Evolutionary conservation across 2,329 filamentous ascomycete species (phyloP), one percentile per base, ranked within the genome.

Genomic region (Colletotrichum eleusines): DNA sequence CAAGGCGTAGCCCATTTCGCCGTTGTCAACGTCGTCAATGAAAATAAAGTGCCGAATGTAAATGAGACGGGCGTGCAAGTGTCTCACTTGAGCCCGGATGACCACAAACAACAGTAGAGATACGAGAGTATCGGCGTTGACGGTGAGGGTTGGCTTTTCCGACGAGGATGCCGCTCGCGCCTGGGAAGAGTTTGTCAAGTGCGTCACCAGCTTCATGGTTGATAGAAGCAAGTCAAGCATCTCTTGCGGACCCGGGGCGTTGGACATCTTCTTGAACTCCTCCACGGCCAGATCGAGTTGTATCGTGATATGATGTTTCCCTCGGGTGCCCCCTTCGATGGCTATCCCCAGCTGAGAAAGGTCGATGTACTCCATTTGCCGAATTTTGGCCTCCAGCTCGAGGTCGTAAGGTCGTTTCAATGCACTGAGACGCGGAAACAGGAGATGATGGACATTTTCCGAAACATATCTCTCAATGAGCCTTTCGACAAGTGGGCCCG

Each of bases 21-120:
- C 96, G 72, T 91, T 97, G 74, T 99, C 96, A 11, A 99, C 94
- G 81, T 99, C 96, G 76, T 98, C 96, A 61, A 97, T 95, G 80
- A 97, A 99, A 74, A 98, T 96, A 78, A 98, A 99, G 77, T 97
- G 94, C 53, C 95, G 92, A 87, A 98, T 97, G 79, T 98, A 99
- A n/a, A 92, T 86, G 57, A 99, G 84, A 26, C 95, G 89, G 3
- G 96, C 94, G 76, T 97, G 94, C 11, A 99, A 85, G 80, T 98
- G 92, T 69, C 93, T 90, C 33, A 97, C 90, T 71, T 96, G 93
- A 14, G 95, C 94, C 73, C 95, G 89, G 72, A 99, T 98, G 14
- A 99, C 93, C 20, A 99, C 94, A 72, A 97, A 91, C 26, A 99
- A 86, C 18, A 99, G 86, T 70, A 99, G 83, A 0, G 96, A 98